Conservation (phyloP, 768 basidiomycete genomes). For the Fomitopsis pulvina region DNA sequence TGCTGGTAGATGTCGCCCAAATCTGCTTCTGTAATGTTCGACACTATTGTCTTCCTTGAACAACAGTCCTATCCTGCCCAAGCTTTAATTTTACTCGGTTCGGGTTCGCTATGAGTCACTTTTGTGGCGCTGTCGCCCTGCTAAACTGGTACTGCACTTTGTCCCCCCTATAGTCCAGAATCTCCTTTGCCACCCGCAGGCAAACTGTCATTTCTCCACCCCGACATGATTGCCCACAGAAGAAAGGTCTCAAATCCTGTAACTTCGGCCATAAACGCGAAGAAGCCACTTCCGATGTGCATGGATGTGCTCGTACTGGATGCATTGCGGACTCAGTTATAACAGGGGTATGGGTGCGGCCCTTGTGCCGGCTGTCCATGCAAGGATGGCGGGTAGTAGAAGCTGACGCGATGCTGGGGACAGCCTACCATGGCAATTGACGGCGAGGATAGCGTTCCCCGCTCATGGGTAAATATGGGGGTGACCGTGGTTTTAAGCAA, state of each 20-base stretch:
- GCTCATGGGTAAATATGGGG: no score
- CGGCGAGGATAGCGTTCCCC: no score
- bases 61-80: slow-evolving; percentile 43
- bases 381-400: no score
- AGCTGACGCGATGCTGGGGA: no score
- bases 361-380: no score
- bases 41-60: slow-evolving; percentile 28
- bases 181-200: slow-evolving; percentile 35
- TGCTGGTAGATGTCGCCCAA: slow-evolving; percentile 31
- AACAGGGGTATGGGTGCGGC: no score
- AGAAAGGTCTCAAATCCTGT: slow-evolving; percentile 53
- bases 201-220: slow-evolving; percentile 54
- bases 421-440: no score
- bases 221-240: slow-evolving; percentile 49
- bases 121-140: slow-evolving; percentile 36
- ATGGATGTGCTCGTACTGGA: slow-evolving; percentile 43
- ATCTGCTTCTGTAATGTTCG: slow-evolving; percentile 32
- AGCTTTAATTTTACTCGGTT: slow-evolving; percentile 52
- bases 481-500: no score
- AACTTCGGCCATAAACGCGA: slow-evolving; percentile 53
- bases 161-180: slow-evolving; percentile 43
- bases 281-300: slow-evolving; percentile 57
- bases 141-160: slow-evolving; percentile 50
- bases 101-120: slow-evolving; percentile 53
- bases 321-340: slow-evolving; percentile 44